Base-by-base conservation (phyloP, 192 early-diverging fungal species). In the Coemansia sp. region DNA sequence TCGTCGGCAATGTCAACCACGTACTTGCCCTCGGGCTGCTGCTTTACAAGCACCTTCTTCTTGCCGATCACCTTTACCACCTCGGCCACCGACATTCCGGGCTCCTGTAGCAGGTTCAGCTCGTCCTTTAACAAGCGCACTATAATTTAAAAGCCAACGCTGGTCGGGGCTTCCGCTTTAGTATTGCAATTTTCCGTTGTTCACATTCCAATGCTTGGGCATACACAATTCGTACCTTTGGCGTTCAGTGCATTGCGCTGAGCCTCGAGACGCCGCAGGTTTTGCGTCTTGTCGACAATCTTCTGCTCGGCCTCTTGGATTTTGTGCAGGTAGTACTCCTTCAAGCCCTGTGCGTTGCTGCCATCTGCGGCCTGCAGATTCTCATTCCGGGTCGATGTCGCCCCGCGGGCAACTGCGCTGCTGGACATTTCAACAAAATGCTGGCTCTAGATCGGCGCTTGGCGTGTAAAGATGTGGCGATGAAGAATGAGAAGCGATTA, bases 41-140 rank as follows among this genome's bases (percentile, higher is more conserved):
- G 84, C 84, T 90, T 91, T 49, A 93, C 85, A 4, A 89, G 79
- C 20, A 88, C 90, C 75, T 96, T 95, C 52, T 92, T 94, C 82
- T 97, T 97, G 63, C 94, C 96, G 86, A 99, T 99, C 28, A 96
- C 78, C 68, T 99, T 99, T 26, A 97, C 88, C 8, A 99, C 94
- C 77, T 99, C 96, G 53, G 91, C 96, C 36, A 97, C 92, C 68
- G 91, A 93, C 15, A 90, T 88, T 8, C 92, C 93, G 22, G 93
- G 93, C 61, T 99, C 96, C 70, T 99, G 96, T 10, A 99, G 81
- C 50, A 99, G 81, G 59, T 94, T 91, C 20, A 99, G 82, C 67
- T 99, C 96, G 59, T 99, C 96, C 40, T 93, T 85, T 25, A 99
- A 82, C 41, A 96, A 80, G 40, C 96, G 91, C 10, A 99, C 96